Percentiles rank a stretch among this genome's conserved stretches.
phyloP scores from a whole-genome alignment of 192 early-diverging fungal species.

The Coemansia sp. region DNA sequence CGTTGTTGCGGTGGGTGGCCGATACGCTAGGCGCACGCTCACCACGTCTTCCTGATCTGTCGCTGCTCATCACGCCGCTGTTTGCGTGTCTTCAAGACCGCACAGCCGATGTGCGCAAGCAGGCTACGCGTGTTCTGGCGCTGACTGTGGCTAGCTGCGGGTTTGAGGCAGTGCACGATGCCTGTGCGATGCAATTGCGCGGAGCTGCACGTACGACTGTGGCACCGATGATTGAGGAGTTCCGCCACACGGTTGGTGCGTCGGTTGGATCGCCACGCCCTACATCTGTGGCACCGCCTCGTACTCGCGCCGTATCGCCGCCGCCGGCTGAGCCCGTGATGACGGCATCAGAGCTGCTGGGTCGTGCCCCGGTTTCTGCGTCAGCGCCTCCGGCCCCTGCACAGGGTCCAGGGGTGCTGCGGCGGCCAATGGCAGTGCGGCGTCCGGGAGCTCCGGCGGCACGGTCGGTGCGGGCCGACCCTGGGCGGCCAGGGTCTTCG shows the following conservation, averaged over 20 bases:
- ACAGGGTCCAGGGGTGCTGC: constrained; percentile 37
- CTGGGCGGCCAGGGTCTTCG: constrained; percentile 36
- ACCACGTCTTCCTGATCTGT: constrained; percentile 60
- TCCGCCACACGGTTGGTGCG: constrained; percentile 50
- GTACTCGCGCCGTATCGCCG: constrained; percentile 32
- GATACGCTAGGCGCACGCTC: constrained; percentile 58
- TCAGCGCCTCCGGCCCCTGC: constrained; percentile 6
- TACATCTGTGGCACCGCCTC: constrained; percentile 6
- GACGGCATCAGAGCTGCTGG: constrained; percentile 52
- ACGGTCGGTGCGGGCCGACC: not conserved
- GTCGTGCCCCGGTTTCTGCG: constrained; percentile 14
- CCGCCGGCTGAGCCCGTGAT: constrained; percentile 40
- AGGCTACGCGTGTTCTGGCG: constrained; percentile 69
- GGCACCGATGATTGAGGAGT: constrained; percentile 73
- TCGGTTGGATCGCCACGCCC: constrained; percentile 8
- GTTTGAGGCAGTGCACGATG: constrained; percentile 67
- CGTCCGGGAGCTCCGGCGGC: constrained; percentile 15
- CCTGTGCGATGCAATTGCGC: constrained; percentile 68
- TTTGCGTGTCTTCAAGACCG: constrained; percentile 87
- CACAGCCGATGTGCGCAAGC: constrained; percentile 85
- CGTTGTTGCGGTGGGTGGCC: constrained; percentile 79
- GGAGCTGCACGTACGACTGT: constrained; percentile 74
- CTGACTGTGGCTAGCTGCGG: constrained; percentile 71
- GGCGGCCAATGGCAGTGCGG: constrained; percentile 51
- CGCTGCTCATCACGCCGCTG: constrained; percentile 64